Evolutionary conservation across 2,329 filamentous ascomycete genomes (phyloP).

Genomic region (Exophiala bonariae): DNA sequence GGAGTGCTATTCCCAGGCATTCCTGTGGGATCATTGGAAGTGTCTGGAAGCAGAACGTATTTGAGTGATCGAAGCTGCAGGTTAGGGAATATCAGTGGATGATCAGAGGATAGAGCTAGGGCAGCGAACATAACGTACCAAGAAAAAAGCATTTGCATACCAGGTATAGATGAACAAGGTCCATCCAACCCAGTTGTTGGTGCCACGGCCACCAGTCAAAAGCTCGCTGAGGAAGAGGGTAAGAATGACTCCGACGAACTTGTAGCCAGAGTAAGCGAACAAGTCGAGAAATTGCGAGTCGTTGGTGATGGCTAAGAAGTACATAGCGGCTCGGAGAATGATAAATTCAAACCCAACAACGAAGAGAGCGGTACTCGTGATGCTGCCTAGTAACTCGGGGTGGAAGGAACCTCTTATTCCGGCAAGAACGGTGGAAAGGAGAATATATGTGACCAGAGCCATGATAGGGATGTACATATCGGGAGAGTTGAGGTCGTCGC

Average conservation of each 20-base stretch:
- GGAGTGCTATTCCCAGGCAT: slow-evolving; percentile 57
- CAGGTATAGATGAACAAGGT: slow-evolving; percentile 87
- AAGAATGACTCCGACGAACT: slow-evolving; percentile 94
- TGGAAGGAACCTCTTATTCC: slow-evolving; percentile 89
- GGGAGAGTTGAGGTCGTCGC: slow-evolving; percentile 94
- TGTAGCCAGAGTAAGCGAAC: slow-evolving; percentile 96
- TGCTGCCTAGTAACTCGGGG: slow-evolving; percentile 87
- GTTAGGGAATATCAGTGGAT: not conserved
- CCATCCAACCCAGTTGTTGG: slow-evolving; percentile 88
- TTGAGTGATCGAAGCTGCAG: slow-evolving; percentile 84
- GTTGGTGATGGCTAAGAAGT: slow-evolving; percentile 89
- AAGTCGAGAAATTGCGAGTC: slow-evolving; percentile 91
- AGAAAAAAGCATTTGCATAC: slow-evolving; percentile 88
- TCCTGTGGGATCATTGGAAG: slow-evolving; percentile 59
- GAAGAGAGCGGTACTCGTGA: slow-evolving; percentile 77
- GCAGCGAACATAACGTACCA: slow-evolving; percentile 60
- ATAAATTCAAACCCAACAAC: slow-evolving; percentile 86
- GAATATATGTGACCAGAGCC: slow-evolving; percentile 96
- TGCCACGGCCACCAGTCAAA: slow-evolving; percentile 74
- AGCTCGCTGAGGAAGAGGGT: slow-evolving; percentile 80
- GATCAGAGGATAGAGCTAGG: not conserved
- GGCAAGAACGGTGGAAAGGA: slow-evolving; percentile 86
- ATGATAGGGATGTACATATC: slow-evolving; percentile 99
- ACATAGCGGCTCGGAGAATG: slow-evolving; percentile 88
- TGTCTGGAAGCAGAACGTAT: slow-evolving; percentile 92